These are phyloP conservation scores for Aspergillus indologenus DNA, from an alignment of 495 filamentous ascomycete genomes.

Conservation along the genomic window DNA sequence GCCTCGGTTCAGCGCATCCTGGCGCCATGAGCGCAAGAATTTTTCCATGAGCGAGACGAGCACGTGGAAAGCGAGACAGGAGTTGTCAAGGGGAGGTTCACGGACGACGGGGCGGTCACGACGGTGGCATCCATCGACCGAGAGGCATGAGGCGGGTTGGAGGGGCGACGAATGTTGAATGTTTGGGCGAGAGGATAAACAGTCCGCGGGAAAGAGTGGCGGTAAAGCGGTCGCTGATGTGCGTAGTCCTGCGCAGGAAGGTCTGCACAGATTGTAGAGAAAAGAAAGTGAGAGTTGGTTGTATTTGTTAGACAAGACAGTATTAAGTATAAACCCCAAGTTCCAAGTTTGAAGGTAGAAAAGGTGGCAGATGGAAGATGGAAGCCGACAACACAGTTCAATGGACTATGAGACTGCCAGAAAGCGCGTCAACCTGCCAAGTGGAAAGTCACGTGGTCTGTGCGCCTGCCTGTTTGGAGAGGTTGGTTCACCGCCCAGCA, in stretches of 20 bases:
- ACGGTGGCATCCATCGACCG: conserved; percentile 1
- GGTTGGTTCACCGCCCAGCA: no score
- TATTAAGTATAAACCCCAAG: no score
- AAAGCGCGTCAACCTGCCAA: no score
- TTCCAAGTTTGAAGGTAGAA: no score
- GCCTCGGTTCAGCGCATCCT: conserved; percentile 88
- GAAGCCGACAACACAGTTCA: no score
- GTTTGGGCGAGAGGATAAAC: conserved; percentile 3
- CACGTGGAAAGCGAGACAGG: conserved; percentile 4
- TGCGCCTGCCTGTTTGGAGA: no score
- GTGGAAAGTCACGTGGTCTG: no score
- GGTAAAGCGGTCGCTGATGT: neutral
- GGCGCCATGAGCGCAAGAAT: conserved; percentile 86
- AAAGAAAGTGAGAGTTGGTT: neutral
- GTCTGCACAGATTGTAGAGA: neutral
- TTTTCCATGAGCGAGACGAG: conserved; percentile 65
- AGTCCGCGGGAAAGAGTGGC: neutral
- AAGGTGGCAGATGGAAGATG: no score
- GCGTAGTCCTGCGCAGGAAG: neutral
- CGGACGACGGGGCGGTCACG: neutral
- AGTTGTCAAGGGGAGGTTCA: neutral
- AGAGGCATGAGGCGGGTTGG: conserved; percentile 8
- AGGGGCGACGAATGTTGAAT: neutral
- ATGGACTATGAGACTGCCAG: no score
- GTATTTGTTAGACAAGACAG: no score